These are phyloP conservation scores for Penstemon barbatus DNA, from an alignment of 257 asterid genomes.

Conservation along the genomic window DNA sequence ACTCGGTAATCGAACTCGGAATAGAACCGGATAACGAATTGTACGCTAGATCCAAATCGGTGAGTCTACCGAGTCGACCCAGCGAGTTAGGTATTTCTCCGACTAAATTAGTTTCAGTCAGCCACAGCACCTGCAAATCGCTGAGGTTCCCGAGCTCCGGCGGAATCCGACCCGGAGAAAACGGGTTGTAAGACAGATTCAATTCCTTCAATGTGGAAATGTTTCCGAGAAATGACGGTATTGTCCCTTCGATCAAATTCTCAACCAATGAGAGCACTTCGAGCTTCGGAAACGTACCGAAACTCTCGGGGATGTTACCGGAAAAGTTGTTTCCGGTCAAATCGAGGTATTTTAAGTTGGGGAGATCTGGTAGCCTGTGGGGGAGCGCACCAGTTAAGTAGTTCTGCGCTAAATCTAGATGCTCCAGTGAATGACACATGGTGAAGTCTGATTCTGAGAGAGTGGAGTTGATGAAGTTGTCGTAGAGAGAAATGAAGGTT, in stretches of 20 bases:
- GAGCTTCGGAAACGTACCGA: slow-evolving; percentile 67
- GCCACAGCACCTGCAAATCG: slow-evolving; percentile 80
- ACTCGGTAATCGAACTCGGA: slow-evolving; percentile 70
- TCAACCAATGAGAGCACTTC: slow-evolving; percentile 84
- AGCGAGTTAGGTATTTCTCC: slow-evolving; percentile 84
- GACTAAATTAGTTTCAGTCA: slow-evolving; percentile 65
- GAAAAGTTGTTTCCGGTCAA: slow-evolving; percentile 89
- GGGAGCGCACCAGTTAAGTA: slow-evolving; percentile 75
- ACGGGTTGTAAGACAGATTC: slow-evolving; percentile 86
- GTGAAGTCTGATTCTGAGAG: slow-evolving; percentile 43
- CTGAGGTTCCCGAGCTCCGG: slow-evolving; percentile 80
- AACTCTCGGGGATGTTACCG: slow-evolving; percentile 75
- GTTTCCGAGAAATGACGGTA: slow-evolving; percentile 76
- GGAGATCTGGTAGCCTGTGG: slow-evolving; percentile 49
- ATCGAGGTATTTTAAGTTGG: slow-evolving; percentile 71
- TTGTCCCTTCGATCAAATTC: slow-evolving; percentile 70
- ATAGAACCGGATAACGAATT: slow-evolving; percentile 65
- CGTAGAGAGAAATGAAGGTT: slow-evolving; percentile 60
- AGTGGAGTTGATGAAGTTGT: slow-evolving; percentile 72
- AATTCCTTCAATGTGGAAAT: slow-evolving; percentile 75
- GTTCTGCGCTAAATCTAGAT: slow-evolving; percentile 87
- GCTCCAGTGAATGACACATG: slow-evolving; percentile 59
- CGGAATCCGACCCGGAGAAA: slow-evolving; percentile 82
- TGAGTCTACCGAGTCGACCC: slow-evolving; percentile 58
- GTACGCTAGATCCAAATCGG: slow-evolving; percentile 79